A percentile compares a stretch with the other conserved stretches of the same genome.
Evolutionary conservation across 2,329 filamentous ascomycete genomes (phyloP).

Genomic region (Alternaria panax): DNA sequence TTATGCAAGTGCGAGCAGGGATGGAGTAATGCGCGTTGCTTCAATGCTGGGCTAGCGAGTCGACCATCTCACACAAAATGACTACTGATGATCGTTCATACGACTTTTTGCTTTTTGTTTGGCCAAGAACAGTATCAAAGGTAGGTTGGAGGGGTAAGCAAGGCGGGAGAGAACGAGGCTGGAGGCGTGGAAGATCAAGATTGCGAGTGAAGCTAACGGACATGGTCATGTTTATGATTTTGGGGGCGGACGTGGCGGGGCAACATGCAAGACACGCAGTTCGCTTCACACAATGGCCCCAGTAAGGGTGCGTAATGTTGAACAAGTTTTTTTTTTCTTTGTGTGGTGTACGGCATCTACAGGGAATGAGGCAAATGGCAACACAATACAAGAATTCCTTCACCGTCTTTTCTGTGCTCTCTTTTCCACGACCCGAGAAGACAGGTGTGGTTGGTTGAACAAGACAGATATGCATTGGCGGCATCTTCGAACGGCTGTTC

Average conservation of each 20-base stretch:
- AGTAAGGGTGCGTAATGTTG: background rate
- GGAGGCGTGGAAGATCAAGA: background rate
- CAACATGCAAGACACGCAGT: background rate
- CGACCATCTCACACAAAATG: background rate
- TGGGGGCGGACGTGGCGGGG: background rate
- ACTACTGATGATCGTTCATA: background rate
- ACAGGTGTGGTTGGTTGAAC: background rate
- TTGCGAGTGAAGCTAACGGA: background rate
- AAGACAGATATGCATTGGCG: constrained; percentile 2
- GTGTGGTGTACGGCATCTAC: background rate
- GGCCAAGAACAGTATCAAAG: too few species aligned
- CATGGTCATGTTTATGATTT: background rate
- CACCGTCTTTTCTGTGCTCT: constrained; percentile 9
- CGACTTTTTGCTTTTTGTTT: background rate
- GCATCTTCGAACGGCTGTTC: constrained; percentile 17
- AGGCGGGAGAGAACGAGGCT: background rate
- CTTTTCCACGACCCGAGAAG: background rate
- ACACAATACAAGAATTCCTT: background rate
- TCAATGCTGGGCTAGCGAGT: background rate
- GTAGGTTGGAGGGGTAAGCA: background rate
- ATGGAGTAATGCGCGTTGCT: background rate
- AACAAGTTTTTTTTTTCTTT: background rate
- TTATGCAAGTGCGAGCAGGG: constrained; percentile 11
- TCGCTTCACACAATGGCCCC: background rate
- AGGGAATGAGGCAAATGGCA: background rate